A percentile compares a stretch with the other conserved stretches of the same genome.
Evolutionary conservation across 2,329 filamentous ascomycete genomes (phyloP).

Genomic region (Aspergillus oerlinghausenensis): DNA sequence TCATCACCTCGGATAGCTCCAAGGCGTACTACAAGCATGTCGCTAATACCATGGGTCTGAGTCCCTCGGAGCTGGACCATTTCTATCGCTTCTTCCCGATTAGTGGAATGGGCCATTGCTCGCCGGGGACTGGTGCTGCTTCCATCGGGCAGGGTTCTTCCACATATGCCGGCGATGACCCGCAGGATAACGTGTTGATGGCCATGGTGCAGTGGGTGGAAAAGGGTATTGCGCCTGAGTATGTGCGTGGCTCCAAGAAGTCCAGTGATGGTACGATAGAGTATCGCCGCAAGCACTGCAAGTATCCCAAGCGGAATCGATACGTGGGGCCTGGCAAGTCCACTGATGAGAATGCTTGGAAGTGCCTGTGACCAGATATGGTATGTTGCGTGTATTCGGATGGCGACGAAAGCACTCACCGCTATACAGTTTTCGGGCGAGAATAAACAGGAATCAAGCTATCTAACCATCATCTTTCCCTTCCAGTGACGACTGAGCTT

Average conservation of each 20-base stretch:
- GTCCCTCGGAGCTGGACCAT: slow-evolving; percentile 30
- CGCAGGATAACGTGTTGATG: slow-evolving; percentile 45
- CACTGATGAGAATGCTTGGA: slow-evolving; percentile 32
- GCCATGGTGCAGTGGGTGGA: slow-evolving; percentile 50
- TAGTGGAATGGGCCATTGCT: slow-evolving; percentile 52
- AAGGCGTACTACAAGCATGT: slow-evolving; percentile 51
- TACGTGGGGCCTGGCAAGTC: slow-evolving; percentile 29
- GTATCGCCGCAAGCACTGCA: slow-evolving; percentile 46
- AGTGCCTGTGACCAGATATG: slow-evolving; percentile 20
- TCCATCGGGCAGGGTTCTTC: slow-evolving; percentile 34
- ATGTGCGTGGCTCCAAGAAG: slow-evolving; percentile 43
- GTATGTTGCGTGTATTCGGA: no score
- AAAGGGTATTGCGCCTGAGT: slow-evolving; percentile 36
- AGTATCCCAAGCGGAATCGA: slow-evolving; percentile 31
- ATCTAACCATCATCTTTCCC: no score
- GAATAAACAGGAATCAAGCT: no score
- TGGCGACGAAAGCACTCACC: no score
- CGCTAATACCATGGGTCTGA: slow-evolving; percentile 31
- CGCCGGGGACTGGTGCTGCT: slow-evolving; percentile 37
- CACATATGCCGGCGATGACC: slow-evolving; percentile 20
- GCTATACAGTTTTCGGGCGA: no score
- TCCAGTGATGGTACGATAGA: slow-evolving; percentile 38
- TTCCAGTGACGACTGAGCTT: no score
- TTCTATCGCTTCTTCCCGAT: slow-evolving; percentile 49
- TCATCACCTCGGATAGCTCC: slow-evolving; percentile 50